A percentile compares a stretch with the other conserved stretches of the same genome.
Evolutionary conservation across 2,329 filamentous ascomycete species (phyloP).

Genomic region (Hypomyces rosellus): DNA sequence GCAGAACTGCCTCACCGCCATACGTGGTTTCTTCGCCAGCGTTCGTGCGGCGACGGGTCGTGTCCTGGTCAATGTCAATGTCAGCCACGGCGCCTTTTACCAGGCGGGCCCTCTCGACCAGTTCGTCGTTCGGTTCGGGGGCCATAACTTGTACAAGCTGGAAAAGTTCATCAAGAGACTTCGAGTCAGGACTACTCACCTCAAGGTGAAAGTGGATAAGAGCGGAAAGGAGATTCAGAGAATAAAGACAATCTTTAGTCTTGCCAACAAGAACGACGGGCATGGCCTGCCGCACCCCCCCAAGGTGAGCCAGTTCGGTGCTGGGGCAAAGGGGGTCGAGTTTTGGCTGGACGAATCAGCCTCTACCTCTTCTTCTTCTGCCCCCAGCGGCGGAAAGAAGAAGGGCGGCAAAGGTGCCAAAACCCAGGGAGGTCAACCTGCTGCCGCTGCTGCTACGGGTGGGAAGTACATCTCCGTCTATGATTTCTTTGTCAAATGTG

Average conservation of each 20-base stretch:
- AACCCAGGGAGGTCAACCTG: constrained; percentile 20
- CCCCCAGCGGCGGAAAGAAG: neutral
- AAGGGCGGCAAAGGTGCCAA: constrained; percentile 11
- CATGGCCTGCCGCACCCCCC: constrained; percentile 21
- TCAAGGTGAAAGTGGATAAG: constrained; percentile 27
- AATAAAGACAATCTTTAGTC: constrained; percentile 30
- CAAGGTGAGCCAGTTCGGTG: constrained; percentile 26
- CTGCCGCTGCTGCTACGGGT: constrained; percentile 23
- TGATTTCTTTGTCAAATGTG: constrained; percentile 41
- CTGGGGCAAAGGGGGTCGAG: constrained; percentile 45
- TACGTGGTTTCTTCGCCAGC: constrained; percentile 23
- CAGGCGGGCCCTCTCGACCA: constrained; percentile 18
- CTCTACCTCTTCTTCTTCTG: constrained; percentile 9
- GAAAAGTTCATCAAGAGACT: constrained; percentile 33
- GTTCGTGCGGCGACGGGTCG: constrained; percentile 12
- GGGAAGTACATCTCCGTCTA: constrained; percentile 44
- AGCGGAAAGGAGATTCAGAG: constrained; percentile 26
- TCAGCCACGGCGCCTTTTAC: constrained; percentile 30
- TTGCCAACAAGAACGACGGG: constrained; percentile 31
- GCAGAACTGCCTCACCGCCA: constrained; percentile 20
- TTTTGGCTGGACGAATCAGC: constrained; percentile 40
- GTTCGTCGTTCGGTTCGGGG: constrained; percentile 11
- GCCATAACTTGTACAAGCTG: constrained; percentile 13
- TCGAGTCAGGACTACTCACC: constrained; percentile 33
- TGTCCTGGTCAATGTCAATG: constrained; percentile 23